Evolutionary conservation across 2,329 filamentous ascomycete species (phyloP).

Genomic region (Corinectria fuckeliana): DNA sequence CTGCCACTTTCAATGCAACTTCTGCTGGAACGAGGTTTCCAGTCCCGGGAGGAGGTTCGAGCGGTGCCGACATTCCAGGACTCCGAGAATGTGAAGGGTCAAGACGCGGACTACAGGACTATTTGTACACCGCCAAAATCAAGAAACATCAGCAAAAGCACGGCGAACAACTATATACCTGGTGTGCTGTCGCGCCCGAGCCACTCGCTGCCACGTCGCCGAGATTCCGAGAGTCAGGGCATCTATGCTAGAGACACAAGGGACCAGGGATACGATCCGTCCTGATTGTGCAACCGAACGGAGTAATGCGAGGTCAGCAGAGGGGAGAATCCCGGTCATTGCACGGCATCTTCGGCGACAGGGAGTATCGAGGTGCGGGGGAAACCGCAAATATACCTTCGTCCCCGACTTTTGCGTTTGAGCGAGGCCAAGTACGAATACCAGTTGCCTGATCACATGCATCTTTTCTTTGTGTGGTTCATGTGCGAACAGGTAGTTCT

Average conservation of each 20-base stretch:
- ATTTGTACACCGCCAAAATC: slow-evolving; percentile 10
- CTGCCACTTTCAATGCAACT: slow-evolving; percentile 15
- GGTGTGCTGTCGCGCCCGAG: background rate
- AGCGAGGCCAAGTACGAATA: background rate
- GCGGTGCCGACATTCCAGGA: background rate
- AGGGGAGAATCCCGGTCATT: background rate
- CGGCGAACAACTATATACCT: slow-evolving; percentile 9
- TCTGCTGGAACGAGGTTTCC: background rate
- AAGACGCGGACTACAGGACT: background rate
- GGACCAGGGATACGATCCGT: slow-evolving; percentile 4
- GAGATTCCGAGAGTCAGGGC: slow-evolving; percentile 11
- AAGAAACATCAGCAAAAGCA: slow-evolving; percentile 6
- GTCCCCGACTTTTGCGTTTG: background rate
- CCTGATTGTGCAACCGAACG: background rate
- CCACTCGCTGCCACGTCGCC: slow-evolving; percentile 16
- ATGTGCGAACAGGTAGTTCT: background rate
- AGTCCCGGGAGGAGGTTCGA: background rate
- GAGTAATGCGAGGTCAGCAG: slow-evolving; percentile 15
- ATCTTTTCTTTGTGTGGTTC: background rate
- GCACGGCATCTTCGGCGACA: slow-evolving; percentile 12
- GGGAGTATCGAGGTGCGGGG: background rate
- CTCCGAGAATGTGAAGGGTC: background rate
- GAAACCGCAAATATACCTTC: background rate
- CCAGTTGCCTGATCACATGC: background rate
- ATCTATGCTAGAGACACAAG: slow-evolving; percentile 10